phyloP scores from a whole-genome alignment of 176 grass and related monocot species.

The Hordeum marinum region DNA sequence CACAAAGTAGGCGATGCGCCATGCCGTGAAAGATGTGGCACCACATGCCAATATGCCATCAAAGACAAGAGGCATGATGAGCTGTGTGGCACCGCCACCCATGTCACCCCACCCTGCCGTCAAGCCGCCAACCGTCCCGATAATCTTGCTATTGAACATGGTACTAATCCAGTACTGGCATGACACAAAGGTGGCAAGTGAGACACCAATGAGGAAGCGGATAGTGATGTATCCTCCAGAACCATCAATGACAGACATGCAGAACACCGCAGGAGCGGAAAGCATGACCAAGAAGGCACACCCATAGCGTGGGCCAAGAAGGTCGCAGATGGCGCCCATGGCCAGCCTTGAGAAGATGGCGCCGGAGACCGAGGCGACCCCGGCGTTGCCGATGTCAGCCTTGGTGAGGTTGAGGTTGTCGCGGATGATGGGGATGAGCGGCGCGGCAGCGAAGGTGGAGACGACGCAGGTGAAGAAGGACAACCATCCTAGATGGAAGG shows the following conservation, averaged over 20 bases:
- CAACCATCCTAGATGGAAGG: not conserved
- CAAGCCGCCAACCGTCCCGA: conserved; percentile 60
- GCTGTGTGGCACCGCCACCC: conserved; percentile 94
- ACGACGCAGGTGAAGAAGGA: not conserved
- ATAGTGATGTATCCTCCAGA: conserved; percentile 60
- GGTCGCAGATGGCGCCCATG: conserved; percentile 92
- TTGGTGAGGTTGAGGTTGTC: conserved; percentile 72
- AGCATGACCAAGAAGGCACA: conserved; percentile 92
- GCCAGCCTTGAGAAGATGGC: conserved; percentile 84
- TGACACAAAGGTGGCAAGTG: conserved; percentile 75
- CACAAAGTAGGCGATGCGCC: conserved; percentile 77
- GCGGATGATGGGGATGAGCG: conserved; percentile 78
- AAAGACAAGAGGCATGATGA: conserved; percentile 92
- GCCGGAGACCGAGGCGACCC: conserved; percentile 81
- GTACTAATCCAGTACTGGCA: conserved; percentile 95
- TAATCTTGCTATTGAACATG: conserved; percentile 71
- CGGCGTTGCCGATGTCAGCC: conserved; percentile 86
- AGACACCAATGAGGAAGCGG: conserved; percentile 87
- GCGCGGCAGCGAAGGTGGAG: not conserved
- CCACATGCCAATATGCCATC: conserved; percentile 56
- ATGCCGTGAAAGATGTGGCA: conserved; percentile 49
- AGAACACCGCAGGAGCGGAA: conserved; percentile 67
- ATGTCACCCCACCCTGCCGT: conserved; percentile 86
- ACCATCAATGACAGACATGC: conserved; percentile 54
- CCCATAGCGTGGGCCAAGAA: conserved; percentile 71